Evolutionary conservation across 257 asterid species (phyloP), one percentile per base, ranked within the genome.

Genomic region (Fraxinus cuspidata): DNA sequence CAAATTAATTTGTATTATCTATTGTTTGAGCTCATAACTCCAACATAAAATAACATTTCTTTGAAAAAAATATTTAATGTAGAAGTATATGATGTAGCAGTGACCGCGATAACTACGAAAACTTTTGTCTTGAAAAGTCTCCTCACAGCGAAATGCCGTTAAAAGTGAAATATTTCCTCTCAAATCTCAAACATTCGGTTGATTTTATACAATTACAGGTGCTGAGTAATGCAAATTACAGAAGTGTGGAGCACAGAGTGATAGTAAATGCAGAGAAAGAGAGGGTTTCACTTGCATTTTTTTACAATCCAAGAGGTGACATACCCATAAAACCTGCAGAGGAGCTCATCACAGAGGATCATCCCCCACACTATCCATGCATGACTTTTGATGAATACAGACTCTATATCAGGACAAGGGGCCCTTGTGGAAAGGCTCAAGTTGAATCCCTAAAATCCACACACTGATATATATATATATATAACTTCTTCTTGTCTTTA

Each of bases 211-310:
- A 47, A 9, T 40, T 65, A 47, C 74, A 90, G 96, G 89, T 91
- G 70, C 5, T 90, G 78, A 91, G 89, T 78, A 91, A 91, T 79
- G 95, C 82, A 0, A 85, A 25, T 3, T 91, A 91, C 80, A 90
- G 81, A 38, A 91, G 97, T 37, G 89, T 86, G 76, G 95, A 90
- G 86, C 97, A 90, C 15, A 77, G 94, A 64, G 97, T 91, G 83
- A 78, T 79, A 0, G 97, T 92, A 86, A 89, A 90, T 47, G 74
- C 96, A 1, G 78, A 37, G 19, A 89, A 77, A 28, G 92, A 89
- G 80, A 89, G 96, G 42, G 80, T 90, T 0, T 90, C 96, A 9
- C 77, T 89, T 63, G 96, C 94, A 13, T 80, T 86, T 60, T 92
- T 92, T 86, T 90, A 86, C 81, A 92, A 90, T 32, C 95, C 95